Base-by-base conservation (phyloP, 345 rosid species). In the Populus deltoides region DNA sequence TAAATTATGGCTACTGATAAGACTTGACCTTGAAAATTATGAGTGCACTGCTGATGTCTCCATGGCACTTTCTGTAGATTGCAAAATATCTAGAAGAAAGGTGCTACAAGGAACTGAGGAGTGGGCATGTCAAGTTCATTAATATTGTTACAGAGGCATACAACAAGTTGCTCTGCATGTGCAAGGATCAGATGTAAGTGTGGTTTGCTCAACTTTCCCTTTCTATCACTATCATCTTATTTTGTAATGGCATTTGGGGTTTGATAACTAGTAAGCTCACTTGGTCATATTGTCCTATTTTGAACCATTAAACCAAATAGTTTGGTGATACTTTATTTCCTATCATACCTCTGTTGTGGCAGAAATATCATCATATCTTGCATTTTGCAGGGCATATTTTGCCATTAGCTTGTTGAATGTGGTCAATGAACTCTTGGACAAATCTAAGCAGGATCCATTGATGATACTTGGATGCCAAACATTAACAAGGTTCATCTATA, bases 81-180 rank as follows among this genome's bases (percentile, higher is more conserved):
- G 97, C 91, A 17, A 90, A 90, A 66, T 90, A 84, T 86, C 99
- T 96, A 31, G 99, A 96, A 87, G 98, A 96, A 78, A 87, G 94
- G 82, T 93, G 94, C 85, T 89, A 75, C 86, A 96, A 90, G 89
- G 98, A 96, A 79, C 87, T 96, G 82, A 91, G 94, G 71, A 81
- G 83, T 20, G 91, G 83, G 76, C 97, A 96, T 63, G 74, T 86
- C 81, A 91, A 89, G 81, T 85, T 88, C 84, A 82, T 93, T 81
- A 89, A 83, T 83, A 86, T 88, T 81, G 90, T 89, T 66, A 82
- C 86, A 1, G 97, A 92, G 79, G 85, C 90, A 61, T 96, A 96
- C 85, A 86, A 86, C 63, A 96, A 90, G 81, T 71, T 96, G 87
- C 94, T 96, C 70, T 88, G 81, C 80, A 80, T 87, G 77, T 96